These are phyloP conservation scores for Lantana camara DNA, from an alignment of 257 asterid genomes.

Conservation along the genomic window DNA sequence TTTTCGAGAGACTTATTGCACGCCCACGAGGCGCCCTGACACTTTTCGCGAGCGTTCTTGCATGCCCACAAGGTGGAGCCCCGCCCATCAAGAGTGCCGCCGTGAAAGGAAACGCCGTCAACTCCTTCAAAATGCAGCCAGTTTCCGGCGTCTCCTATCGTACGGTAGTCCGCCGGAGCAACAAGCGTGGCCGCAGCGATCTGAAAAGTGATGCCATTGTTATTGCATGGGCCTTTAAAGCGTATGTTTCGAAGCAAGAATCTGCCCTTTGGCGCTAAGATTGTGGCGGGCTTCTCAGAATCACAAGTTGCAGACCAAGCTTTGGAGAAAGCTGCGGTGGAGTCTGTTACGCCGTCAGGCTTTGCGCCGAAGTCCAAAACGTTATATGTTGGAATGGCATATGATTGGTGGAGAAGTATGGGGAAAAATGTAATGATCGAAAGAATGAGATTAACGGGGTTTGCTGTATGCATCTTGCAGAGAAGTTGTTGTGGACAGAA, in stretches of 20 bases:
- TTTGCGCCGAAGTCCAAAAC: slow-evolving; percentile 50
- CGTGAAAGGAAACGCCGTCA: slow-evolving; percentile 46
- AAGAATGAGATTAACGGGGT: too few relatives aligned
- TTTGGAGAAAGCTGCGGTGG: slow-evolving; percentile 36
- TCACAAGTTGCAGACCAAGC: slow-evolving; percentile 70
- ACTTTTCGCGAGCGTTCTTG: slow-evolving; percentile 43
- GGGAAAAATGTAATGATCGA: too few relatives aligned
- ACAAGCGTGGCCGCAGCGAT: slow-evolving; percentile 51
- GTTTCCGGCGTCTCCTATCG: slow-evolving; percentile 27
- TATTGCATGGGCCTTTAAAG: slow-evolving; percentile 55
- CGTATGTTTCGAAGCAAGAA: slow-evolving; percentile 34
- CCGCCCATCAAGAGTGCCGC: slow-evolving; percentile 63
- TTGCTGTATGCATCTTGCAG: too few relatives aligned
- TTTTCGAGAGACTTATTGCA: slow-evolving; percentile 52
- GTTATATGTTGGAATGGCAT: slow-evolving; percentile 35
- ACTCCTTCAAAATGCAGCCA: slow-evolving; percentile 55
- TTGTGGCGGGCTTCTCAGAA: slow-evolving; percentile 39
- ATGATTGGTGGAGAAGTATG: too few relatives aligned
- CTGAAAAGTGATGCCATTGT: slow-evolving; percentile 33
- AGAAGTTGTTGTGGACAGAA: too few relatives aligned
- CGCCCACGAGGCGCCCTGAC: slow-evolving; percentile 62
- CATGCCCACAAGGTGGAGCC: slow-evolving; percentile 67
- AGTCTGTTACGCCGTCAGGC: slow-evolving; percentile 47
- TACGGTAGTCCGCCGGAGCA: slow-evolving; percentile 54
- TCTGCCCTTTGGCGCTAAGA: slow-evolving; percentile 56